Evolutionary conservation across 2,329 filamentous ascomycete genomes (phyloP).

Genomic region (Orbilia brochopaga): DNA sequence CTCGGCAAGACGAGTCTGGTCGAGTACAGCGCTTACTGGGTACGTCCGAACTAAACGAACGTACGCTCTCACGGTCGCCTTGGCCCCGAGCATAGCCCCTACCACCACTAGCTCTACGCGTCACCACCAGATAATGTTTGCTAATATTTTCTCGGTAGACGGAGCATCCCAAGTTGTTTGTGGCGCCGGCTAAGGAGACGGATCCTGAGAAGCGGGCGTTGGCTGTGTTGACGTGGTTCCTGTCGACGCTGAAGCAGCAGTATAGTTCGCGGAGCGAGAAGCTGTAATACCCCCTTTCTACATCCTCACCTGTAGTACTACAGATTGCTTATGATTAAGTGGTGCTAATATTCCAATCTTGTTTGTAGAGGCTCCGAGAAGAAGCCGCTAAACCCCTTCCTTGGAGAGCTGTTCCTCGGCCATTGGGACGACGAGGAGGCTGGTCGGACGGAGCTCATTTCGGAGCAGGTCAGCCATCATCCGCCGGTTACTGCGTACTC

Average conservation of each 20-base stretch:
- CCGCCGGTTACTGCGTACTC: constrained; percentile 93
- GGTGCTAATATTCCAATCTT: not conserved
- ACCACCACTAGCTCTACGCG: not conserved
- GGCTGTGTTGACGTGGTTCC: constrained; percentile 93
- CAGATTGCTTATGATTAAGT: not conserved
- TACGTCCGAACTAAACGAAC: constrained; percentile 16
- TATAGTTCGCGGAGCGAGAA: constrained; percentile 61
- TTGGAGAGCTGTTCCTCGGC: constrained; percentile 92
- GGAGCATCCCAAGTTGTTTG: constrained; percentile 76
- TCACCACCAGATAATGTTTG: constrained; percentile 10
- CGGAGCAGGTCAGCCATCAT: constrained; percentile 95
- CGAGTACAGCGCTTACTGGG: constrained; percentile 82
- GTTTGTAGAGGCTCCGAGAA: constrained; percentile 68
- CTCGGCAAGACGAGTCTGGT: constrained; percentile 77
- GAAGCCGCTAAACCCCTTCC: constrained; percentile 95
- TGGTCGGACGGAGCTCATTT: constrained; percentile 83
- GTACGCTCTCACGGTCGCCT: constrained; percentile 35
- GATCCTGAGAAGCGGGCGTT: constrained; percentile 82
- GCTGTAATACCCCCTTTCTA: constrained; percentile 47
- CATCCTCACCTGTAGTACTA: not conserved
- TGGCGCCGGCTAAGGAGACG: constrained; percentile 78
- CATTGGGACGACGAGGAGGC: constrained; percentile 78
- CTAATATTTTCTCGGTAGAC: constrained; percentile 57
- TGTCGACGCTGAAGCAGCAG: constrained; percentile 90
- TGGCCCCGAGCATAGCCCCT: constrained; percentile 41